phyloP scores from a whole-genome alignment of 2,329 filamentous ascomycete species.

The Dothideomycetidae sp. region DNA sequence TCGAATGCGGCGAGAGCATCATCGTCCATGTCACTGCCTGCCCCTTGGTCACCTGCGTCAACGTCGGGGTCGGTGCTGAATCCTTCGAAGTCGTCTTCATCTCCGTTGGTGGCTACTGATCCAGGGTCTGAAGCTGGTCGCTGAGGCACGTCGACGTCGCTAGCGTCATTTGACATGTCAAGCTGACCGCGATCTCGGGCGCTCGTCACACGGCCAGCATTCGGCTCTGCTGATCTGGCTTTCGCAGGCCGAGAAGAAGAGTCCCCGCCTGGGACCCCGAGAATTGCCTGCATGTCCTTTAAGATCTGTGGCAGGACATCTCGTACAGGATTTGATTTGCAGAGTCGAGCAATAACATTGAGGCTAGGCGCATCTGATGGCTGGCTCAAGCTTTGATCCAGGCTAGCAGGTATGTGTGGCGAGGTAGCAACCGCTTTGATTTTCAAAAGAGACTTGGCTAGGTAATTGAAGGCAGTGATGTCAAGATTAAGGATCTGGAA shows the following conservation, averaged over 20 bases:
- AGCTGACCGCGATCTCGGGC: too few species aligned
- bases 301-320: constrained; percentile 36
- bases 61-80: constrained; percentile 12
- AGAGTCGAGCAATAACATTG: constrained; percentile 46
- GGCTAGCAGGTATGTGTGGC: constrained; percentile 31
- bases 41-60: constrained; percentile 8
- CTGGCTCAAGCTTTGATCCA: constrained; percentile 26
- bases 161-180: background rate
- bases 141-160: background rate
- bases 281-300: constrained; percentile 27
- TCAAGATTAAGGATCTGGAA: constrained; percentile 36
- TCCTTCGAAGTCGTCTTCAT: constrained; percentile 4
- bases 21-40: constrained; percentile 11
- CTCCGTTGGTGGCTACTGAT: background rate
- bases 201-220: too few species aligned
- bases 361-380: constrained; percentile 33
- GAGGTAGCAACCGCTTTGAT: constrained; percentile 43
- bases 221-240: background rate
- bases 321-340: constrained; percentile 45
- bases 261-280: constrained; percentile 18
- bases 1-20: constrained; percentile 26
- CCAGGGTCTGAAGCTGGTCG: background rate
- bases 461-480: constrained; percentile 36
- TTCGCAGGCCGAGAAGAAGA: background rate
- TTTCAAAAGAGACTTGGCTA: constrained; percentile 42